Conservation (phyloP, 1,284 basidiomycete species). For the Ustilago loliicola region DNA sequence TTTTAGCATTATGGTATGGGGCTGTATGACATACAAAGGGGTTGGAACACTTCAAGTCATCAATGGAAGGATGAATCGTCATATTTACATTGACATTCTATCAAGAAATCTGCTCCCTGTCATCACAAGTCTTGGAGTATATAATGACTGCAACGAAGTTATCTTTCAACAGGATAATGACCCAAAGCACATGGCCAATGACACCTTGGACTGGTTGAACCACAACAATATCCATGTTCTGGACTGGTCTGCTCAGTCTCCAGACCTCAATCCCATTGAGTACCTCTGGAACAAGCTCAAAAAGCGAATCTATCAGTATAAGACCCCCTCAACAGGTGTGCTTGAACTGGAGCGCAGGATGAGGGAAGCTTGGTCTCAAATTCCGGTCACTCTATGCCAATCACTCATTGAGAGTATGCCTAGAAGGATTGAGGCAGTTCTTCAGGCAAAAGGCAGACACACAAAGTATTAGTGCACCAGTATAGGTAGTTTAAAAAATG, state of each 20-base stretch:
- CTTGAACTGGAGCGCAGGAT: neutral
- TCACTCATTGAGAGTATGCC: slow-evolving; percentile 30
- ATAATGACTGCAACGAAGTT: slow-evolving; percentile 29
- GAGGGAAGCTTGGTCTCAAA: slow-evolving; percentile 10
- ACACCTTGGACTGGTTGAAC: slow-evolving; percentile 54
- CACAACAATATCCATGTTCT: slow-evolving; percentile 60
- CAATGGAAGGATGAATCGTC: slow-evolving; percentile 69
- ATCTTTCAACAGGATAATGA: slow-evolving; percentile 71
- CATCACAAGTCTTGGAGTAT: slow-evolving; percentile 40
- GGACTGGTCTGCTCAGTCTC: slow-evolving; percentile 70
- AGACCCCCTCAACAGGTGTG: neutral
- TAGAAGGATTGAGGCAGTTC: slow-evolving; percentile 17
- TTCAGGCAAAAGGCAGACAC: slow-evolving; percentile 26
- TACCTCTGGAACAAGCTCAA: slow-evolving; percentile 67
- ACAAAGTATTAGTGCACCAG: slow-evolving; percentile 34
- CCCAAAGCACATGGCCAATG: slow-evolving; percentile 65
- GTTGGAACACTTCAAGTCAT: slow-evolving; percentile 13
- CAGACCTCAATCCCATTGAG: slow-evolving; percentile 72
- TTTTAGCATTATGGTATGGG: slow-evolving; percentile 34
- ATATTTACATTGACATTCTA: slow-evolving; percentile 69
- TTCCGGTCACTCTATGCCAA: neutral
- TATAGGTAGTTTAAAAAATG: too few species aligned
- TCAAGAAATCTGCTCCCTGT: slow-evolving; percentile 59
- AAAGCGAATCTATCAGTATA: slow-evolving; percentile 5
- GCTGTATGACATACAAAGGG: slow-evolving; percentile 26